phyloP scores from a whole-genome alignment of 1,139 yeast species.

The Kluyveromyces sp. region DNA sequence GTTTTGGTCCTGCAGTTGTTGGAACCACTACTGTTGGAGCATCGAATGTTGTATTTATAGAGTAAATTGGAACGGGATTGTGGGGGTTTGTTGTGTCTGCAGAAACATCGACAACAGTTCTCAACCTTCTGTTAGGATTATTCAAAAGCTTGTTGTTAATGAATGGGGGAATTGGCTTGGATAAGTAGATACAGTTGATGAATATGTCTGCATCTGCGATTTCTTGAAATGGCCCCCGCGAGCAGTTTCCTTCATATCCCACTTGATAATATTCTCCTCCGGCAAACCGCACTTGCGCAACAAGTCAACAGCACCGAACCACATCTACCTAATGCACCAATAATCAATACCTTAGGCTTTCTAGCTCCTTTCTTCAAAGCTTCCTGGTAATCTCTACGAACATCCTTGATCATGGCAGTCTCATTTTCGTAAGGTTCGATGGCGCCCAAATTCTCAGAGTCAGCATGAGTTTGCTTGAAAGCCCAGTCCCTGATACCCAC shows the following conservation, averaged over 20 bases:
- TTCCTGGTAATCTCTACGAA: conserved; percentile 48
- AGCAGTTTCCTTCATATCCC: conserved; percentile 97
- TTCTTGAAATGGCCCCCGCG: conserved; percentile 93
- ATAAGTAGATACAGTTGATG: conserved; percentile 90
- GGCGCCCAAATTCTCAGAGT: conserved; percentile 63
- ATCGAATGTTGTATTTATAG: conserved; percentile 79
- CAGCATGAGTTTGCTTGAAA: conserved; percentile 66
- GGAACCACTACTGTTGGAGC: conserved; percentile 84
- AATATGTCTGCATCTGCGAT: conserved; percentile 81
- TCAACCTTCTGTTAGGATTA: conserved; percentile 56
- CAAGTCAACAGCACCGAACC: conserved; percentile 93
- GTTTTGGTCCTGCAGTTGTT: conserved; percentile 70
- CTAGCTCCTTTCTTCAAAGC: conserved; percentile 59
- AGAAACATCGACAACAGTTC: conserved; percentile 92
- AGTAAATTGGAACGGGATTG: conserved; percentile 92
- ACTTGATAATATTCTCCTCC: conserved; percentile 70
- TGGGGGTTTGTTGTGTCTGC: conserved; percentile 98
- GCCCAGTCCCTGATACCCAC: conserved; percentile 93
- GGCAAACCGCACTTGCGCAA: conserved; percentile 82
- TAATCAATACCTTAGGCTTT: conserved; percentile 73
- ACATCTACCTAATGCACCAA: conserved; percentile 98
- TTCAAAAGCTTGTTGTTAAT: conserved; percentile 63
- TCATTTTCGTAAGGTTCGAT: conserved; percentile 81
- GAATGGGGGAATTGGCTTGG: conserved; percentile 91
- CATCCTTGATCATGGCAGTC: conserved; percentile 59